Conservation (phyloP, 805 yeast species). For the Metschnikowia chrysomelidarum region DNA sequence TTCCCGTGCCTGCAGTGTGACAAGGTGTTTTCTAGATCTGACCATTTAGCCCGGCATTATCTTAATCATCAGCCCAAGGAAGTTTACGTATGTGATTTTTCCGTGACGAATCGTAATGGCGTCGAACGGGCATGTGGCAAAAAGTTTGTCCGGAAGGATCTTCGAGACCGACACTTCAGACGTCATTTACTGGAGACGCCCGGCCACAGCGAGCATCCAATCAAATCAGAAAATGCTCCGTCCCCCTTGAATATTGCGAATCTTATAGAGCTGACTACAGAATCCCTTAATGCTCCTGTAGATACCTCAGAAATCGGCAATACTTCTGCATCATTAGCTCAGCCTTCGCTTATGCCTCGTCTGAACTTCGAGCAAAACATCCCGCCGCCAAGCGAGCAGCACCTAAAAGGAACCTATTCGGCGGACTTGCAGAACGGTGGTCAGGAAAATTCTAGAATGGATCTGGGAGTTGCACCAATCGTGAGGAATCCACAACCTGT, state of each 20-base stretch:
- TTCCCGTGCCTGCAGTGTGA: constrained; percentile 51
- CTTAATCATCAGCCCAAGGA: constrained; percentile 56
- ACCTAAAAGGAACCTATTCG: too few species aligned
- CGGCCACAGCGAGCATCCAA: constrained; percentile 5
- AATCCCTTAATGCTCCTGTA: not conserved
- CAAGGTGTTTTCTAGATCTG: constrained; percentile 58
- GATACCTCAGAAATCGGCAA: too few species aligned
- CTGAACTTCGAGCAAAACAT: too few species aligned
- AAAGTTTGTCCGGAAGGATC: constrained; percentile 62
- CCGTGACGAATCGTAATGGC: constrained; percentile 40
- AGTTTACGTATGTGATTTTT: constrained; percentile 55
- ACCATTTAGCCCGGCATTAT: constrained; percentile 63
- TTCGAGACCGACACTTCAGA: constrained; percentile 41
- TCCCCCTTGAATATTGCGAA: constrained; percentile 3
- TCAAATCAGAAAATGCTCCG: not conserved
- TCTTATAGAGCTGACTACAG: not conserved
- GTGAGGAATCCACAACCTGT: too few species aligned
- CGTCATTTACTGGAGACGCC: constrained; percentile 13
- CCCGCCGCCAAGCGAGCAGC: too few species aligned
- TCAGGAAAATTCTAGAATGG: too few species aligned
- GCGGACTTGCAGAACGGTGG: too few species aligned
- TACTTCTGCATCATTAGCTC: too few species aligned
- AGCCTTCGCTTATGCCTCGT: too few species aligned
- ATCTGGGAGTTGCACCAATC: too few species aligned
- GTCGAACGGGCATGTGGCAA: constrained; percentile 48